Percentiles rank a stretch among this genome's conserved stretches.
Evolutionary conservation across 2,329 filamentous ascomycete genomes (phyloP).

Genomic region (Calonectria crousiana): DNA sequence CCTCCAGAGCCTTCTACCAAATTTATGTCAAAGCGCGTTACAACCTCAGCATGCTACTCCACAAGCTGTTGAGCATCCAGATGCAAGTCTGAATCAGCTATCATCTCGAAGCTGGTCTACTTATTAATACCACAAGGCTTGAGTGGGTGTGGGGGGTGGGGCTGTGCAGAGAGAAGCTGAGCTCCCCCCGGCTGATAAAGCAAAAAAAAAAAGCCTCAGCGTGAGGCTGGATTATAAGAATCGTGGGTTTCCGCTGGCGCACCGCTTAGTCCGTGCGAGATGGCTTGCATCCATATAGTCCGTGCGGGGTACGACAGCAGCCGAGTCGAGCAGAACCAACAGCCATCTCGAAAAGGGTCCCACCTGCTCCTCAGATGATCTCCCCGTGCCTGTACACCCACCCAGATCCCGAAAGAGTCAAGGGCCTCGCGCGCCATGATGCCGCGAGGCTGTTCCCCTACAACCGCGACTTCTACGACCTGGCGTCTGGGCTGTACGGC

Average conservation of each 20-base stretch:
- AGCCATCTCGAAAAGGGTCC: not conserved
- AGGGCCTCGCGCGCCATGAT: not conserved
- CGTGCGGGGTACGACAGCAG: not conserved
- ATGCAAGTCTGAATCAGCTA: too few relatives aligned
- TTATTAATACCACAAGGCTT: too few relatives aligned
- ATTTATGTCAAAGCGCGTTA: too few relatives aligned
- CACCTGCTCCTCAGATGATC: not conserved
- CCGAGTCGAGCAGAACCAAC: not conserved
- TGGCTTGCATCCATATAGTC: too few relatives aligned
- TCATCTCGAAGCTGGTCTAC: too few relatives aligned
- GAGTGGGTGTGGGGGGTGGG: not conserved
- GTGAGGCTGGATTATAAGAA: not conserved
- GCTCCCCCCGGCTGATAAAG: not conserved
- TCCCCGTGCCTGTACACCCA: slow-evolving; percentile 25
- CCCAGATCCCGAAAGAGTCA: slow-evolving; percentile 8
- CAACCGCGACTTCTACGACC: slow-evolving; percentile 24
- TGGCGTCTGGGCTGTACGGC: slow-evolving; percentile 13
- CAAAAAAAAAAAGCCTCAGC: not conserved
- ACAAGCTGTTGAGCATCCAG: too few relatives aligned
- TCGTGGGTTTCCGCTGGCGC: not conserved
- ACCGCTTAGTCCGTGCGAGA: not conserved
- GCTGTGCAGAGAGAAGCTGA: not conserved
- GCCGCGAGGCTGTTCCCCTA: slow-evolving; percentile 13
- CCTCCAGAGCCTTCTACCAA: too few relatives aligned
- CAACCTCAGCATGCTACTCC: too few relatives aligned